Evolutionary conservation across 2,329 filamentous ascomycete genomes (phyloP).

Genomic region (Plectosphaerella sp.): DNA sequence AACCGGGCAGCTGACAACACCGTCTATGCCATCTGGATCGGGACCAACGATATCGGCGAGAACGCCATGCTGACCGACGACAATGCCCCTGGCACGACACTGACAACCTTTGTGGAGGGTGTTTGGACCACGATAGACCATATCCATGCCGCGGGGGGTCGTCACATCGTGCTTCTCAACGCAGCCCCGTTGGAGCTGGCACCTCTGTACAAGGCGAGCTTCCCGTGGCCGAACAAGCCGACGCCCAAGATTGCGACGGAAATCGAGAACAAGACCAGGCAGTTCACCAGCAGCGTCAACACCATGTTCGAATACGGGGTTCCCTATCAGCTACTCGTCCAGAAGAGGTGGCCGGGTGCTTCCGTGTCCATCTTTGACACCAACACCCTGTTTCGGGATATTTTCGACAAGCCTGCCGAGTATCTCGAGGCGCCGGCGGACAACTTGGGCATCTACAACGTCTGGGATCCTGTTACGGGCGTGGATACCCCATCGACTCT

Average conservation of each 20-base stretch:
- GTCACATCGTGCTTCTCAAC: constrained; percentile 71
- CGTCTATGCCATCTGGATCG: constrained; percentile 75
- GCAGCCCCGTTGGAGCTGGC: constrained; percentile 61
- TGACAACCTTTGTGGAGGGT: constrained; percentile 64
- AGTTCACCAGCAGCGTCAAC: constrained; percentile 45
- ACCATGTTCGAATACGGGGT: constrained; percentile 42
- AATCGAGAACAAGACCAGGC: constrained; percentile 16
- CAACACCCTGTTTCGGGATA: constrained; percentile 59
- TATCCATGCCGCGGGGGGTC: constrained; percentile 61
- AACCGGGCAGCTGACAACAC: constrained; percentile 51
- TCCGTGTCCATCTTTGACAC: constrained; percentile 65
- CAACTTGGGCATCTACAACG: constrained; percentile 51
- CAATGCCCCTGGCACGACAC: constrained; percentile 53
- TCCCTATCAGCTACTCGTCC: constrained; percentile 38
- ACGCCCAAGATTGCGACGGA: constrained; percentile 36
- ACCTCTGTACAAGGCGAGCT: constrained; percentile 54
- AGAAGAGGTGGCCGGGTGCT: constrained; percentile 50
- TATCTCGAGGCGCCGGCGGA: constrained; percentile 65
- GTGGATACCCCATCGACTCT: constrained; percentile 24
- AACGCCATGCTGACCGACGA: constrained; percentile 62
- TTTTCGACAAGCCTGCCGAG: constrained; percentile 52
- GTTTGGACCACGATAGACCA: constrained; percentile 58
- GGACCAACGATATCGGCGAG: constrained; percentile 72
- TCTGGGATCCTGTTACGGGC: constrained; percentile 42
- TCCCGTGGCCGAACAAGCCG: constrained; percentile 47